These are phyloP conservation scores for Scutellaria baicalensis DNA, from an alignment of 257 asterid genomes.

Conservation along the genomic window DNA sequence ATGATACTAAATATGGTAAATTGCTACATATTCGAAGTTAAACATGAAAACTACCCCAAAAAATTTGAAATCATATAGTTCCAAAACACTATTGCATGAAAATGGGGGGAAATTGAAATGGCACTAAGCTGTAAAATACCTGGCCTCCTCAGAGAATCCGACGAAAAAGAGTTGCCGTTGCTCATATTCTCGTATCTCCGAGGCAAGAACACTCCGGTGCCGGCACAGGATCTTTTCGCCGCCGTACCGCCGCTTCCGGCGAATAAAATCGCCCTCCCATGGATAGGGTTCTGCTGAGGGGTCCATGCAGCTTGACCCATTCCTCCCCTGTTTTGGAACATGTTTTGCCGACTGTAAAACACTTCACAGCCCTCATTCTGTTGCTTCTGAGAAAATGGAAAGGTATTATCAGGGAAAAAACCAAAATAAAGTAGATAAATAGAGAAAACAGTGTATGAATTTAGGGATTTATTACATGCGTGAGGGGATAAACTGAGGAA, in stretches of 20 bases:
- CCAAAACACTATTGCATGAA: not conserved
- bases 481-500: constrained; percentile 1
- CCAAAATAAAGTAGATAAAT: not conserved
- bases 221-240: constrained; percentile 39
- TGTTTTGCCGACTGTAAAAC: constrained; percentile 29
- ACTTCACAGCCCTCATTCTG: constrained; percentile 15
- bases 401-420: not conserved
- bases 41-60: not conserved
- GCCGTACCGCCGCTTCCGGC: constrained; percentile 20
- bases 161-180: not conserved
- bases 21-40: not conserved
- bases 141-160: constrained; percentile 38
- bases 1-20: not conserved
- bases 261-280: not conserved
- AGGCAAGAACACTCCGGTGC: constrained; percentile 80
- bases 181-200: constrained; percentile 30
- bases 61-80: not conserved
- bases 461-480: constrained; percentile 16
- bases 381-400: constrained; percentile 25
- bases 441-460: not conserved
- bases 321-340: constrained; percentile 12
- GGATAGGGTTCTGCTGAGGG: constrained; percentile 16
- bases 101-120: not conserved
- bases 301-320: constrained; percentile 31
- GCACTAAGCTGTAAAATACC: constrained; percentile 36